Conservation (phyloP, 106 monocot species). For the Allium sativum region DNA sequence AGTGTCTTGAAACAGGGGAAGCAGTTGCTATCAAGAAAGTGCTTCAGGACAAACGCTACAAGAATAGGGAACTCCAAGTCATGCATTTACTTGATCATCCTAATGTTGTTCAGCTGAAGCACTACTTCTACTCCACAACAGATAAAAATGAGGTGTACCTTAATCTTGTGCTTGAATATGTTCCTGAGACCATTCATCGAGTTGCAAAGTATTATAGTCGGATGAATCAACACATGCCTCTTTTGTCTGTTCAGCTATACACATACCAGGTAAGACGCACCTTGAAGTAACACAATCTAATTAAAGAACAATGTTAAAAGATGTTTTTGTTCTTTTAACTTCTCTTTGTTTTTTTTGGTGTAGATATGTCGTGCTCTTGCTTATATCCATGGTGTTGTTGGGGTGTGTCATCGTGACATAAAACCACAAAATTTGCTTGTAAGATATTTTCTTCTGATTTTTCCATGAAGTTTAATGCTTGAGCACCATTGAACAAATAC, state of each 20-base stretch:
- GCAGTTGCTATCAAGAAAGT: conserved; percentile 87
- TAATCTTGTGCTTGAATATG: conserved; percentile 83
- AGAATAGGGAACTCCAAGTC: conserved; percentile 76
- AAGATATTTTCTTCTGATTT: conserved; percentile 11
- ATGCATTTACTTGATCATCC: conserved; percentile 78
- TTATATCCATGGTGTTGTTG: conserved; percentile 77
- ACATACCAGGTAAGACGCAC: conserved; percentile 55
- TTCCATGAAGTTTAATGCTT: neutral
- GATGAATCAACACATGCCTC: conserved; percentile 63
- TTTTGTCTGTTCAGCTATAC: conserved; percentile 64
- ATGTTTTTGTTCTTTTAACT: neutral
- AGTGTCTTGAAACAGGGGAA: conserved; percentile 75
- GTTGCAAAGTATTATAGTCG: conserved; percentile 43
- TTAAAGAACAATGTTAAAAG: too few relatives aligned
- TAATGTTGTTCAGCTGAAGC: conserved; percentile 75
- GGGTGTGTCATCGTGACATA: conserved; percentile 89
- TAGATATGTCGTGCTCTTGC: conserved; percentile 83
- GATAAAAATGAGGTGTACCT: conserved; percentile 70
- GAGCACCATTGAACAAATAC: too few relatives aligned
- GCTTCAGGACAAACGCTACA: conserved; percentile 75
- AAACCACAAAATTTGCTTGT: conserved; percentile 95
- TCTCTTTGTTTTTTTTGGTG: conserved; percentile 4
- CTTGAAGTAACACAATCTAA: neutral
- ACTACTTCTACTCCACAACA: conserved; percentile 79
- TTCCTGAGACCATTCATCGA: conserved; percentile 66